Base-by-base conservation (phyloP, 108 stramenopile species). In the Fistulifera pelliculosa region DNA sequence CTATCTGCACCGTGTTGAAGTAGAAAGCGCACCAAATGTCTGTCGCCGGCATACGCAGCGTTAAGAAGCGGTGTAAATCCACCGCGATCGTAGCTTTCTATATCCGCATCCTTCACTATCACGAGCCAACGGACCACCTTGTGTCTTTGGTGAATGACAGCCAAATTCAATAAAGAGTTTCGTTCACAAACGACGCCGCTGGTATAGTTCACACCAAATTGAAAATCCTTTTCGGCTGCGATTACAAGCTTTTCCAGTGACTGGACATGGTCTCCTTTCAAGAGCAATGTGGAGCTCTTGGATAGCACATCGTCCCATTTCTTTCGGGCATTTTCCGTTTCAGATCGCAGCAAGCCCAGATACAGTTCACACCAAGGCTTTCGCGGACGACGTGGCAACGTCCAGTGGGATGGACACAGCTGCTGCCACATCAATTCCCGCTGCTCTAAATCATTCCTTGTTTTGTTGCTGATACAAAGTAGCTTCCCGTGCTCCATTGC, bases 11-110 rank as follows among this genome's bases (percentile, higher is more conserved):
- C 81, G 31, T 65, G 61, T 42, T 69, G 69, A 43, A 90, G 38
- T 2, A 90, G 60, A 41, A 66, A 84, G n/a, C 88, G 60, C 2
- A 86, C 78, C 51, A 86, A 31, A 22, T 77, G 58, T 52, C 65
- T 65, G 48, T 90, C 82, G 10, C 83, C 83, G 47, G 56, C 69
- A 75, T 74, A 81, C 14, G 72, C 87, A 22, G 88, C 88, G 65
- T 90, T 90, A 47, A 83, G 53, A 19, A 90, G 70, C 11, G 88
- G 84, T 13, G 88, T 90, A 51, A 90, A 90, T n/a, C 68, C 50
- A 10, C 88, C 88, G 17, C 83, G 48, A 66, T 90, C 88, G 25
- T 47, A 61, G 8, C 77, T 77, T 61, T 90, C 88, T 49, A 90
- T 80, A 49, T 83, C 77, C 0, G 82, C 80, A 16, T 49, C 51